Evolutionary conservation across 2,329 filamentous ascomycete genomes (phyloP), one percentile per base, ranked within the genome.

Genomic region (Talaromyces sp.): DNA sequence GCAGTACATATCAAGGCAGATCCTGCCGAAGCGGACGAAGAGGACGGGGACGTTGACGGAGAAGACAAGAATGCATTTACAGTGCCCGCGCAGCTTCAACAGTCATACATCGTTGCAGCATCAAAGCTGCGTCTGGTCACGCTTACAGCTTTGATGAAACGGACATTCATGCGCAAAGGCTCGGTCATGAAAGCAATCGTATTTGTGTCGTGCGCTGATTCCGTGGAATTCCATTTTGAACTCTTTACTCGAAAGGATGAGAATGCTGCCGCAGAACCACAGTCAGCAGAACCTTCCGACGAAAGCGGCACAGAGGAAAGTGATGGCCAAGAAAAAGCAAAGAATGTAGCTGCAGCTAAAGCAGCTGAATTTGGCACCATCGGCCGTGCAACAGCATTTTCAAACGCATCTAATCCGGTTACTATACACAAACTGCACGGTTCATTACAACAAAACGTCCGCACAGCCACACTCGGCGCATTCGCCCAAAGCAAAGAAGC

Each of bases 141-240:
- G 0, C 83, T 99, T 21, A 87, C 92, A 28, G 89, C 91, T 0
- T 85, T 93, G 35, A 81, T 99, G 63, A 96, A 93, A 73, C 88
- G 92, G 18, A 88, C 92, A 0, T 98, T 99, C 75, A 88, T 91
- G 63, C 85, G 93, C 18, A 91, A 90, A 75, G 93, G 92, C 0
- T 92, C 91, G 1, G 90, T 96, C 18, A 97, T 96, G 91, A 98
- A 99, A 76, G 91, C 90, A 23, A 97, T 99, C 65, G 83, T 99
- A 39, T 99, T 99, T 78, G 90, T 99, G 56, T 96, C 93, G 11
- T 99, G 95, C 71, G 93, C 95, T 21, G 95, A 99, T 74, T 95
- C 92, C 1, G 95, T 98, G 64, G 92, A 99, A 73, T 99, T 97
- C 70, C 93, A 98, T 75, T 98, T 92, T 73, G 90, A 96, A 65